Evolutionary conservation across 306 rosid genomes (phyloP).

Genomic region (Cicer judaicum): DNA sequence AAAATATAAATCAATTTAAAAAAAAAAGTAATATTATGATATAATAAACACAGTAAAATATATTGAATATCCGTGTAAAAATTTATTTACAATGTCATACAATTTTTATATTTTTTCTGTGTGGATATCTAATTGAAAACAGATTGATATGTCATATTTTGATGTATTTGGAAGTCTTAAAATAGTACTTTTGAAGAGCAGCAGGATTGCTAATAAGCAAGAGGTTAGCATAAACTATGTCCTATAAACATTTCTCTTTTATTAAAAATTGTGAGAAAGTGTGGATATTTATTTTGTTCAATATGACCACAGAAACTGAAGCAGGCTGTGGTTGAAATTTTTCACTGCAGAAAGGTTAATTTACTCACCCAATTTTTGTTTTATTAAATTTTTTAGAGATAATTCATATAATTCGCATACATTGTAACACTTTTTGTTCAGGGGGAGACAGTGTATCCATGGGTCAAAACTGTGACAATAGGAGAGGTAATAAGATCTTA

Average conservation of each 20-base stretch:
- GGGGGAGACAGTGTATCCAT: conserved; percentile 73
- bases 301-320: conserved; percentile 62
- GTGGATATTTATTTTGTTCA: conserved; percentile 32
- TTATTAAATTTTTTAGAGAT: conserved; percentile 26
- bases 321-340: conserved; percentile 73
- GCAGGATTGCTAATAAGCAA: conserved; percentile 63
- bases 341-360: conserved; percentile 71
- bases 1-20: too few relatives aligned
- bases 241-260: not conserved
- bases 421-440: conserved; percentile 36
- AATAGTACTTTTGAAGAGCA: conserved; percentile 68
- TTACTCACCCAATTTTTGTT: conserved; percentile 13
- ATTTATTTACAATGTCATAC: not conserved
- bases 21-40: too few relatives aligned
- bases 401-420: conserved; percentile 6
- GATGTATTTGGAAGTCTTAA: conserved; percentile 84
- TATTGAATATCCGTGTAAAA: not conserved
- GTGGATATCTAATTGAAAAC: conserved; percentile 40
- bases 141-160: conserved; percentile 88
- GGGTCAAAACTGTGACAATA: conserved; percentile 64
- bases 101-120: not conserved
- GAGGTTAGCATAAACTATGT: conserved; percentile 57
- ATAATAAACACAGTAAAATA: too few relatives aligned
- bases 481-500: conserved; percentile 57
- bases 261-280: not conserved